Conservation (phyloP, 2,329 filamentous ascomycete genomes). For the Coleophoma crateriformis region DNA sequence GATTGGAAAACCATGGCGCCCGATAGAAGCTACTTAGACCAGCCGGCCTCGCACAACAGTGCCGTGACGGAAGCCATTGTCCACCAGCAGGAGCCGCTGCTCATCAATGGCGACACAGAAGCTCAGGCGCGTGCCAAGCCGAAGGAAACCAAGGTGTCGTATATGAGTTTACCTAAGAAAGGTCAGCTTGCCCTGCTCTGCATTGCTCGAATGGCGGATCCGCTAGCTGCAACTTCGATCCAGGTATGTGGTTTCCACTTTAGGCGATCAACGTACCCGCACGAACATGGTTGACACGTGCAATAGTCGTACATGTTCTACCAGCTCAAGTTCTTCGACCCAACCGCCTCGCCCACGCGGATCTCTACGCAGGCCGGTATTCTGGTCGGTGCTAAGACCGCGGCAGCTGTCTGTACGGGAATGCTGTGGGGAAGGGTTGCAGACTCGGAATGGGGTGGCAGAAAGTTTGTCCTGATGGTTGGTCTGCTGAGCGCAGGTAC, state of each 20-base stretch:
- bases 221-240: conserved; percentile 2
- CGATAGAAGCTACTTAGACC: too few relatives aligned
- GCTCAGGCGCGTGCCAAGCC: background rate
- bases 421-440: conserved; percentile 60
- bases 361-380: conserved; percentile 64
- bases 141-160: conserved; percentile 1
- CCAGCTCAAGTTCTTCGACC: conserved; percentile 57
- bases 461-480: conserved; percentile 50
- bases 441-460: conserved; percentile 51
- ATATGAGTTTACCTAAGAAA: conserved; percentile 3
- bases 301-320: conserved; percentile 63
- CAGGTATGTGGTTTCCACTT: background rate
- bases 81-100: conserved; percentile 3
- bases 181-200: conserved; percentile 3
- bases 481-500: conserved; percentile 55
- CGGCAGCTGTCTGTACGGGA: conserved; percentile 62
- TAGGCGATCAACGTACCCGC: too few relatives aligned
- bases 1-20: too few relatives aligned
- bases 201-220: conserved; percentile 3
- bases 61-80: background rate
- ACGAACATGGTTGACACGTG: background rate
- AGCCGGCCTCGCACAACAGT: too few relatives aligned
- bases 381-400: conserved; percentile 56
- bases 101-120: conserved; percentile 3
- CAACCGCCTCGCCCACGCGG: conserved; percentile 23